These are phyloP conservation scores for Trichosporon sp. DNA, from an alignment of 1,284 basidiomycete genomes.

Conservation along the genomic window DNA sequence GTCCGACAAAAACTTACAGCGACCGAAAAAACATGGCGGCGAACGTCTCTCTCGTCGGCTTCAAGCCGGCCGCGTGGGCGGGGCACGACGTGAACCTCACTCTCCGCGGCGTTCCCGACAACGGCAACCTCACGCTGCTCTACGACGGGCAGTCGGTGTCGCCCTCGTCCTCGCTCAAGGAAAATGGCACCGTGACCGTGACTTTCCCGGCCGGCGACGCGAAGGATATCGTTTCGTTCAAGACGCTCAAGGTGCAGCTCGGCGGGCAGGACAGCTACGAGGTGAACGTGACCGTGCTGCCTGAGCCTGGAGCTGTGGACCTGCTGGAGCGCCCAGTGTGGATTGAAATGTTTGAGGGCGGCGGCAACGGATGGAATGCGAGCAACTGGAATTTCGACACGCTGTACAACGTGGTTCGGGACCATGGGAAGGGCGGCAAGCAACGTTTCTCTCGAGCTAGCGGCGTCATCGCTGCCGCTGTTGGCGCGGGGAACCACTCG, in stretches of 20 bases:
- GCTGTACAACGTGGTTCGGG: neutral
- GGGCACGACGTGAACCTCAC: neutral
- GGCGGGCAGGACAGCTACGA: neutral
- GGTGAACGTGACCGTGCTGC: conserved; percentile 3
- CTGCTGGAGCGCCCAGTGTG: conserved; percentile 2
- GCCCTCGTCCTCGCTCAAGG: neutral
- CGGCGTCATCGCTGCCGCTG: neutral
- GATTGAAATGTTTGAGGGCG: conserved; percentile 6
- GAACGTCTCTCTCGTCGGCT: neutral
- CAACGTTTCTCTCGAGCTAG: conserved; percentile 1
- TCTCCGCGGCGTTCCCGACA: neutral
- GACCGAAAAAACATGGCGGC: neutral
- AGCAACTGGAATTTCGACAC: conserved; percentile 1
- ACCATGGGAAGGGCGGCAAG: neutral
- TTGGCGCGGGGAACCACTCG: neutral
- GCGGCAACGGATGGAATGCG: neutral
- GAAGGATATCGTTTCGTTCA: neutral
- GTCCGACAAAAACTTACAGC: too few species aligned
- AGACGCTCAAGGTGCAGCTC: neutral
- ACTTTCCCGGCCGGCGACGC: neutral
- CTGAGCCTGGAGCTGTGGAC: neutral
- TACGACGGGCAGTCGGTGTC: neutral
- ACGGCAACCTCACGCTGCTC: neutral
- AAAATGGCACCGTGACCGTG: neutral
- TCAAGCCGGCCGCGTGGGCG: conserved; percentile 1